Conservation (phyloP, 1,284 basidiomycete genomes). For the Porodaedalea pini region DNA sequence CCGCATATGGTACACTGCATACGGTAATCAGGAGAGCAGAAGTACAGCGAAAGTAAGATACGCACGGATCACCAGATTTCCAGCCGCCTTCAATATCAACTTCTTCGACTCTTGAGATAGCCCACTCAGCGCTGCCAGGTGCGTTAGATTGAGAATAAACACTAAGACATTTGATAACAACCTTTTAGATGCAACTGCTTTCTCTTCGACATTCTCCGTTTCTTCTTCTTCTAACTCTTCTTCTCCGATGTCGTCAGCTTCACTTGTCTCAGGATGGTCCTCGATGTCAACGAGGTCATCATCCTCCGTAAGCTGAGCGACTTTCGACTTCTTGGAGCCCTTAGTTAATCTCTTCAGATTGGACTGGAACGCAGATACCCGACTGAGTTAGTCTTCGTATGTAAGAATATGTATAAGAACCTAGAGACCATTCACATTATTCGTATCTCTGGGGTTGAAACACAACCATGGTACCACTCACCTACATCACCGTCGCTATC, state of each 20-base stretch:
- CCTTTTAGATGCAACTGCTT: slow-evolving; percentile 55
- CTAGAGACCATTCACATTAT: too few species aligned
- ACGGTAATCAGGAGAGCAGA: slow-evolving; percentile 10
- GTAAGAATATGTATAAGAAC: too few species aligned
- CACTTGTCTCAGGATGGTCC: slow-evolving; percentile 26
- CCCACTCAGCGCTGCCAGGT: slow-evolving; percentile 62
- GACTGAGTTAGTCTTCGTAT: too few species aligned
- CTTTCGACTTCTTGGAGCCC: slow-evolving; percentile 11
- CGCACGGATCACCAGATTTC: slow-evolving; percentile 84
- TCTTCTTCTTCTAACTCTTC: slow-evolving; percentile 44
- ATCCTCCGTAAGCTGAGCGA: slow-evolving; percentile 18
- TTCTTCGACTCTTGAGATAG: slow-evolving; percentile 58
- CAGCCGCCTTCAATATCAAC: slow-evolving; percentile 83
- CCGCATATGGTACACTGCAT: slow-evolving; percentile 87
- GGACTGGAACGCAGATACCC: too few species aligned
- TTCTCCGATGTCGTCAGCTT: slow-evolving; percentile 30
- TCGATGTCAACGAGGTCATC: slow-evolving; percentile 25
- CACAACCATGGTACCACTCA: too few species aligned
- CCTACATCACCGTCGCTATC: slow-evolving; percentile 23
- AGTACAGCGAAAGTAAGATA: slow-evolving; percentile 21
- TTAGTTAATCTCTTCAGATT: slow-evolving; percentile 1
- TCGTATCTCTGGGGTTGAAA: too few species aligned
- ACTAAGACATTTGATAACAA: slow-evolving; percentile 31
- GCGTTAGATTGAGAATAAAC: slow-evolving; percentile 7
- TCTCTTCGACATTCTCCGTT: slow-evolving; percentile 30